Conservation (phyloP, 305 asterid species). For the Rubia tinctorum region DNA sequence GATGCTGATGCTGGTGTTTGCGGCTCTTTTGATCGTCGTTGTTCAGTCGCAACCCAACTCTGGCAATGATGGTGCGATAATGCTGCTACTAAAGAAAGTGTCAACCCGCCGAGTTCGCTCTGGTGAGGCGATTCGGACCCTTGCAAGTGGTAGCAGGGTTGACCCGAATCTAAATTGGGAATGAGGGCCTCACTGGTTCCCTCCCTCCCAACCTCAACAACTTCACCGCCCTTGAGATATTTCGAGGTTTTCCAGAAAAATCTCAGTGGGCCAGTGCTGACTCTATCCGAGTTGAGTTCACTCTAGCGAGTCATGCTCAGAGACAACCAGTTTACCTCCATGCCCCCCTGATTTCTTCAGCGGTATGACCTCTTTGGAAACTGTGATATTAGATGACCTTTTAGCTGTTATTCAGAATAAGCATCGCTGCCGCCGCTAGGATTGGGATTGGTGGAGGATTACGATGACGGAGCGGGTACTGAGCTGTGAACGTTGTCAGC, state of each 20-base stretch:
- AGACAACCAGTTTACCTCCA: slow-evolving; percentile 54
- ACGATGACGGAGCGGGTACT: too few species aligned
- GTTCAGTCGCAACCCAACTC: slow-evolving; percentile 34
- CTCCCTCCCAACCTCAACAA: slow-evolving; percentile 48
- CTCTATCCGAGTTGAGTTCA: slow-evolving; percentile 49
- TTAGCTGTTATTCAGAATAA: too few species aligned
- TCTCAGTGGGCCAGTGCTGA: slow-evolving; percentile 69
- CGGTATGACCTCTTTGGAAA: slow-evolving; percentile 52
- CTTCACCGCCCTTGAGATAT: slow-evolving; percentile 37
- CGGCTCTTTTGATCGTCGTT: slow-evolving; percentile 16
- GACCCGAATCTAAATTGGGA: slow-evolving; percentile 68
- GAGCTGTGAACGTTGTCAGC: too few species aligned
- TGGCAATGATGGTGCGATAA: slow-evolving; percentile 50
- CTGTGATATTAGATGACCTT: slow-evolving; percentile 51
- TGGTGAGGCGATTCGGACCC: slow-evolving; percentile 58
- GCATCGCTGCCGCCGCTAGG: too few species aligned
- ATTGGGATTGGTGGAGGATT: too few species aligned
- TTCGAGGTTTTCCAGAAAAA: slow-evolving; percentile 56
- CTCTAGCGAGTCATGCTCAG: slow-evolving; percentile 40
- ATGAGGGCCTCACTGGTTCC: slow-evolving; percentile 40
- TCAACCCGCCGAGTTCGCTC: slow-evolving; percentile 47
- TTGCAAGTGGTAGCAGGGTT: slow-evolving; percentile 59
- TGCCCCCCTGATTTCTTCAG: slow-evolving; percentile 73
- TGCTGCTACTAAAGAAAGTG: slow-evolving; percentile 51
- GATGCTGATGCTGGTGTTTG: slow-evolving; percentile 20